Percentiles rank a stretch among this genome's conserved stretches.
phyloP scores from a whole-genome alignment of 1,139 yeast species.

The Protomyces lactucae-debilis region DNA sequence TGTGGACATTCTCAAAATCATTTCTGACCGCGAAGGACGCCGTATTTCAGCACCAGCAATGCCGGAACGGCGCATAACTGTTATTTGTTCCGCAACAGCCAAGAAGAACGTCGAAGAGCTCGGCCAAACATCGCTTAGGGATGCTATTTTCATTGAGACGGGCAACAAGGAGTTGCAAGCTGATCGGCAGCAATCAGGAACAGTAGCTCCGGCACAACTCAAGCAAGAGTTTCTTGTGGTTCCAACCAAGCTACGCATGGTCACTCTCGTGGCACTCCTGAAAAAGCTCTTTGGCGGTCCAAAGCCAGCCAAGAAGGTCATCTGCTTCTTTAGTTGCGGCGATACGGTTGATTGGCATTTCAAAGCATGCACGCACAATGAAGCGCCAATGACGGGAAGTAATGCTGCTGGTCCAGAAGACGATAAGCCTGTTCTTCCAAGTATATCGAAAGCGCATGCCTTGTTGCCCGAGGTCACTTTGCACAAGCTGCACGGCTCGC shows the following conservation, averaged over 20 bases:
- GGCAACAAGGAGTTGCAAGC: slow-evolving; percentile 25
- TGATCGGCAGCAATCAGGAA: slow-evolving; percentile 37
- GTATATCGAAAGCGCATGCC: slow-evolving; percentile 39
- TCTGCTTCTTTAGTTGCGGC: slow-evolving; percentile 87
- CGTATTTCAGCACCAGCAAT: slow-evolving; percentile 47
- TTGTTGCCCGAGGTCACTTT: slow-evolving; percentile 49
- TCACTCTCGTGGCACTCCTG: slow-evolving; percentile 65
- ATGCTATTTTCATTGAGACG: slow-evolving; percentile 60
- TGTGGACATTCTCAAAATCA: slow-evolving; percentile 58
- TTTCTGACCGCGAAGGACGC: slow-evolving; percentile 45
- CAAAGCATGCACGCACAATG: slow-evolving; percentile 54
- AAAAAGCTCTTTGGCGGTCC: slow-evolving; percentile 33
- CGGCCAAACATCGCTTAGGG: slow-evolving; percentile 66
- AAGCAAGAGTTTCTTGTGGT: slow-evolving; percentile 71
- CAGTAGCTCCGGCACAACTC: slow-evolving; percentile 81
- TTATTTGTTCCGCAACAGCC: slow-evolving; percentile 92
- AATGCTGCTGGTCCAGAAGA: slow-evolving; percentile 36
- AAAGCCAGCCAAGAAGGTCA: slow-evolving; percentile 49
- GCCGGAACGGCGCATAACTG: slow-evolving; percentile 67
- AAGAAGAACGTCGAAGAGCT: slow-evolving; percentile 72
- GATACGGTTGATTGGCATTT: slow-evolving; percentile 93
- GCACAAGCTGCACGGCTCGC: slow-evolving; percentile 86
- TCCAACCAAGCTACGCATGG: slow-evolving; percentile 86
- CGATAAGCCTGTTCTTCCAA: slow-evolving; percentile 36
- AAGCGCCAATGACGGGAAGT: slow-evolving; percentile 36